Conservation (phyloP, 768 basidiomycete genomes). For the Macrolepiota albuminosa region DNA sequence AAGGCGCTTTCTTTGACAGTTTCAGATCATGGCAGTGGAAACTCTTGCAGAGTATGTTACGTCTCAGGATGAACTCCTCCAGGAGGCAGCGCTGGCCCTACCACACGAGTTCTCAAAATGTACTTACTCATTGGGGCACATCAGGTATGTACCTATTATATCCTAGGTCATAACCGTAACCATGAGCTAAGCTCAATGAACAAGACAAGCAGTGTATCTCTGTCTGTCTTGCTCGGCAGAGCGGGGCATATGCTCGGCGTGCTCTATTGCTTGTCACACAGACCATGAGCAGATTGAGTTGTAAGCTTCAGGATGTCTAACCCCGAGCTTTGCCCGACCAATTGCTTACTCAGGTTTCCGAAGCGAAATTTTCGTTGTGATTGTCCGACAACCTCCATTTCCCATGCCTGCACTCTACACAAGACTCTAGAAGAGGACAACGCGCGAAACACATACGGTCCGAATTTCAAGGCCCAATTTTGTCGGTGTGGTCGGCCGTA, state of each 20-base stretch:
- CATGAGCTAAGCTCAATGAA: constrained; percentile 8
- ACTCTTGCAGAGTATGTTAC: constrained; percentile 42
- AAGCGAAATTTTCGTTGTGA: constrained; percentile 83
- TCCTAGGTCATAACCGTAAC: constrained; percentile 1
- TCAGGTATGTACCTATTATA: constrained; percentile 32
- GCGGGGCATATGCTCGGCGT: constrained; percentile 76
- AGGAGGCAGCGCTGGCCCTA: constrained; percentile 51
- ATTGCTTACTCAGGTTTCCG: constrained; percentile 48
- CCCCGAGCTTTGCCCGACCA: constrained; percentile 6
- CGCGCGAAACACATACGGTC: constrained; percentile 57
- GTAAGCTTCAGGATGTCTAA: constrained; percentile 24
- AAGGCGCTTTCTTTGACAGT: not conserved
- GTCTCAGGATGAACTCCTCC: constrained; percentile 44
- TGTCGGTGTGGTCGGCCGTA: constrained; percentile 74
- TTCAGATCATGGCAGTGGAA: constrained; percentile 9
- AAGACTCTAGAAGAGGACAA: constrained; percentile 50
- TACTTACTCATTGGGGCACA: constrained; percentile 52
- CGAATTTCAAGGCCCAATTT: constrained; percentile 68
- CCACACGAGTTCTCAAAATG: constrained; percentile 65
- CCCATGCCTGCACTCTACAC: constrained; percentile 64
- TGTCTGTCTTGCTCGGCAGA: constrained; percentile 68
- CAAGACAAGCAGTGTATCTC: constrained; percentile 76
- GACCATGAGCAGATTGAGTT: constrained; percentile 84
- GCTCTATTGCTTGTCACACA: constrained; percentile 83
- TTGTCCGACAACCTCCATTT: constrained; percentile 65